Evolutionary conservation across 2,329 filamentous ascomycete species (phyloP).

Genomic region (Gnomoniopsis sp.): DNA sequence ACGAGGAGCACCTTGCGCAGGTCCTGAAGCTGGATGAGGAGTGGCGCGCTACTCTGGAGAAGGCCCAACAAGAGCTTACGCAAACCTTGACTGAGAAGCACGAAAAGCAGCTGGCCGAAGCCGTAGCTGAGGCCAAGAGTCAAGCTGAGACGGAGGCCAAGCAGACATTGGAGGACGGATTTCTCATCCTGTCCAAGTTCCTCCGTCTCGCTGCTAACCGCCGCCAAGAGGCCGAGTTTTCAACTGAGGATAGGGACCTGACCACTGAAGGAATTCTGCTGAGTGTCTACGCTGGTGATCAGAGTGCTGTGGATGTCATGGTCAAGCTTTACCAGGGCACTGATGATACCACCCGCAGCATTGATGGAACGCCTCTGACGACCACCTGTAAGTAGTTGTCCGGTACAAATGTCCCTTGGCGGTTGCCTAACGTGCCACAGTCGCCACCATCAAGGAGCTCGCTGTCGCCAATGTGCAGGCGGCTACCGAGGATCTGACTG

Average conservation of each 20-base stretch:
- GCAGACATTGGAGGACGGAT: conserved; percentile 57
- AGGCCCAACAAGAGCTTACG: conserved; percentile 59
- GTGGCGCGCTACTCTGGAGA: conserved; percentile 57
- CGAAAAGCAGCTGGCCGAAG: conserved; percentile 53
- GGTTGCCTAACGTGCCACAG: conserved; percentile 34
- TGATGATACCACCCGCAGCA: conserved; percentile 62
- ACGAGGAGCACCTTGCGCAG: conserved; percentile 71
- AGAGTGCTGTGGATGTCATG: conserved; percentile 70
- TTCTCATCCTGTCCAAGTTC: conserved; percentile 75
- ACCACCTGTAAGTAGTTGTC: conserved; percentile 77
- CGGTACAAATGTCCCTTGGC: too few species aligned
- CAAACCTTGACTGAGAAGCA: conserved; percentile 50
- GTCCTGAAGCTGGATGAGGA: conserved; percentile 75
- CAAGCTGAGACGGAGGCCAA: conserved; percentile 52
- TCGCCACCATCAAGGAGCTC: conserved; percentile 55
- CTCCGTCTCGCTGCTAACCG: conserved; percentile 74
- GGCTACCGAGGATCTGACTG: conserved; percentile 24
- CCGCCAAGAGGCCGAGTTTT: conserved; percentile 65
- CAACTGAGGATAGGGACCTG: conserved; percentile 67
- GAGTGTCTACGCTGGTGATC: conserved; percentile 75
- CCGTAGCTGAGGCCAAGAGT: conserved; percentile 50
- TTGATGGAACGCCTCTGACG: conserved; percentile 60
- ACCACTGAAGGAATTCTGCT: conserved; percentile 78
- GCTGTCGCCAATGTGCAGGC: conserved; percentile 44
- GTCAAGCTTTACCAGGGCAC: conserved; percentile 73